Conservation (phyloP, 257 asterid genomes). For the Lycium ferocissimum region DNA sequence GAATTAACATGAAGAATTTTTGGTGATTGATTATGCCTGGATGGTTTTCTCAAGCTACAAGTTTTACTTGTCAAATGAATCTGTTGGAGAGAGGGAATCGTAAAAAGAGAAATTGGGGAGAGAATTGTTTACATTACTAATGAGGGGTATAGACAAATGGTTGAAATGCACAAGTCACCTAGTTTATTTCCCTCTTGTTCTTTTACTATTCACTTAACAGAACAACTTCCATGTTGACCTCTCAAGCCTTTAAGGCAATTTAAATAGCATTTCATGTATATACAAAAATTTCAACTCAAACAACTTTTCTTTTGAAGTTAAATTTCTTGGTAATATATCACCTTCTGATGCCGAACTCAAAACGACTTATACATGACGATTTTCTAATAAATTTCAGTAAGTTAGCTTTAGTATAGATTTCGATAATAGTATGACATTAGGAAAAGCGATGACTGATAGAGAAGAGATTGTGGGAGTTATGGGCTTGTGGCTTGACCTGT, state of each 20-base stretch:
- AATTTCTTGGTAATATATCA: not conserved
- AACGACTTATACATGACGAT: not conserved
- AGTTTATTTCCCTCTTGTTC: not conserved
- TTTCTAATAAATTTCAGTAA: not conserved
- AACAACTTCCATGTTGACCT: not conserved
- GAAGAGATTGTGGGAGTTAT: not conserved
- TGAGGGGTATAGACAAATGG: not conserved
- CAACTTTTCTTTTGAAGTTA: not conserved
- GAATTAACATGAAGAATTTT: not conserved
- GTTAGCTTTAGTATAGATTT: not conserved
- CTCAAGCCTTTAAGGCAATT: not conserved
- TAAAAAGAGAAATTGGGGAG: not conserved
- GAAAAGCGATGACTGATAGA: not conserved
- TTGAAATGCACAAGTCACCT: constrained; percentile 6
- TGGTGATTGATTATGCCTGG: not conserved
- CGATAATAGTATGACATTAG: not conserved
- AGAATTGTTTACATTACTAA: not conserved
- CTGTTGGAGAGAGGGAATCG: not conserved
- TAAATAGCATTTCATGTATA: not conserved
- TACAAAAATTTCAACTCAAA: not conserved
- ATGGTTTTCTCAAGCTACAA: not conserved
- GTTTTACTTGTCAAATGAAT: not conserved
- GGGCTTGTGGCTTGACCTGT: not conserved
- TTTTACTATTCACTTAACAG: not conserved
- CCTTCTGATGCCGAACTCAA: not conserved